These are phyloP conservation scores for Conidiobolus incongruus DNA, from an alignment of 371 early-diverging fungal species.

Conservation along the genomic window DNA sequence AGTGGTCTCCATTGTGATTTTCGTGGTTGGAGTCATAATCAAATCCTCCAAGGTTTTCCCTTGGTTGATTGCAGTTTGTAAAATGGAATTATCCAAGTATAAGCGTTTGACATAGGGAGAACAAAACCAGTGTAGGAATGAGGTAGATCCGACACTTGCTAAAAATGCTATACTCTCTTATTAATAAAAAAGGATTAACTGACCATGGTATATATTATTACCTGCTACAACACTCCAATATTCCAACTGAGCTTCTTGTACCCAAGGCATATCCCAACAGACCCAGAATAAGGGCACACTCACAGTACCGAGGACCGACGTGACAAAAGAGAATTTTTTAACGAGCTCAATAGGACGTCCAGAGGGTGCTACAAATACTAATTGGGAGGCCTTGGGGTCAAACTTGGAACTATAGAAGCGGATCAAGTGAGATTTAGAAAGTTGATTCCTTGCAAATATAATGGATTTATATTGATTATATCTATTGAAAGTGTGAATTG, in stretches of 20 bases:
- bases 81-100: not conserved
- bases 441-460: too few relatives aligned
- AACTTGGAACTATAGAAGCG: too few relatives aligned
- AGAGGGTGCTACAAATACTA: not conserved
- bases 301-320: not conserved
- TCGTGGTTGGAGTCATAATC: not conserved
- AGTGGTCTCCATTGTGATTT: not conserved
- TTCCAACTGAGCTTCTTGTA: not conserved
- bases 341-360: not conserved
- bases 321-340: not conserved
- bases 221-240: not conserved
- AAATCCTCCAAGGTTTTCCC: too few relatives aligned
- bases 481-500: too few relatives aligned
- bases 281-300: not conserved
- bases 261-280: not conserved
- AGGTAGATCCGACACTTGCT: not conserved
- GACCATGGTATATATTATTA: not conserved
- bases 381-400: too few relatives aligned
- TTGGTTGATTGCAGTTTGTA: too few relatives aligned
- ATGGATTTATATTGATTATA: too few relatives aligned
- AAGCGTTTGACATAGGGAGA: not conserved
- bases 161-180: not conserved
- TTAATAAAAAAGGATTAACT: too few relatives aligned
- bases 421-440: too few relatives aligned
- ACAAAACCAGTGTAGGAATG: conserved; percentile 1